Evolutionary conservation across 805 yeast genomes (phyloP), one percentile per base, ranked within the genome.

Genomic region (Candida piceae): DNA sequence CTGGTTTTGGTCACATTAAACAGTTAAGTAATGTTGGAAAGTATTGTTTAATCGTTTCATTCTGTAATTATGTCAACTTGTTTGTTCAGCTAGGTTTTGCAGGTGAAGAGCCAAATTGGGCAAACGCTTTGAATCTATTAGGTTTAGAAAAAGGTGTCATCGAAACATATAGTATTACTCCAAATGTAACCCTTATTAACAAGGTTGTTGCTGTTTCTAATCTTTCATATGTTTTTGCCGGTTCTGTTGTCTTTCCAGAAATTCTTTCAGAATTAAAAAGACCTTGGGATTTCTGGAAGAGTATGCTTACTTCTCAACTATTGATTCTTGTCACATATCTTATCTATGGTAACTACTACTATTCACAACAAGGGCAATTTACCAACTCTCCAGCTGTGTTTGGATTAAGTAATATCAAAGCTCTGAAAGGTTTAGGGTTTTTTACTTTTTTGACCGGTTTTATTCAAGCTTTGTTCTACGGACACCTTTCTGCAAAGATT

Each of bases 211-310:
- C 69, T 13, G 49, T 66, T 41, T 60, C 68, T 53, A 69, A 69
- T 48, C 61, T 70, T 42, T 70, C 71, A 15, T 70, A 64, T 49
- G 66, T 73, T 3, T 70, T 67, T 58, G 76, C 74, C 27, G 76
- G 76, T 43, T 70, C 75, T n/a, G 61, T 70, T 42, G 64, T 69
- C 34, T 70, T 69, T 53, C 62, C 67, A 13, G 73, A 70, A 46
- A 61, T 70, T 34, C 57, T 71, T 56, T 66, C 75, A 9, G 76
- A 70, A 49, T 64, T 70, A 72, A 58, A 53, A 38, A 58, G 67
- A 33, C 76, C 76, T 7, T 54, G 55, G 60, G 75, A 70, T 39
- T 70, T 70, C 54, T 60, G 70, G 66, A 67, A 69, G 50, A 73
- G 73, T 31, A 63, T 69, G 66, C 41, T 61, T 15, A 43, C 55